These are phyloP conservation scores for Neofusicoccum ribis DNA, from an alignment of 2,329 filamentous ascomycete species.

Conservation along the genomic window DNA sequence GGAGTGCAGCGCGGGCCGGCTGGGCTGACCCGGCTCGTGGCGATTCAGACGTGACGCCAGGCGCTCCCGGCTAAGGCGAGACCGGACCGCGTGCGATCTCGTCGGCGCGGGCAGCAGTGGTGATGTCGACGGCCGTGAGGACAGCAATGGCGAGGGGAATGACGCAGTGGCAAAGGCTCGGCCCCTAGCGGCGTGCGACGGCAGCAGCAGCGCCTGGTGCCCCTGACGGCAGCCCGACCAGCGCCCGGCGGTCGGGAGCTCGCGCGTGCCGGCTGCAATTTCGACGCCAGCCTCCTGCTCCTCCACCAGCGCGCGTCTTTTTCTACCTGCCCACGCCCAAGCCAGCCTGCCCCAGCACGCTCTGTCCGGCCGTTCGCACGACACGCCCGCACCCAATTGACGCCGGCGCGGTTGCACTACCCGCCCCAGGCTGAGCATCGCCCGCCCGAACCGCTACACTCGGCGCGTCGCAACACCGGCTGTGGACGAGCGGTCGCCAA, in stretches of 20 bases:
- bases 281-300: background rate
- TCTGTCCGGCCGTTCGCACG: background rate
- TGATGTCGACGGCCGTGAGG: background rate
- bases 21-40: background rate
- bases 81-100: background rate
- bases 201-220: background rate
- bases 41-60: background rate
- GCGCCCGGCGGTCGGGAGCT: background rate
- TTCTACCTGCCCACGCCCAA: background rate
- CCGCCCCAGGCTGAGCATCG: too few relatives aligned
- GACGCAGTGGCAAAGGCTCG: constrained; percentile 12
- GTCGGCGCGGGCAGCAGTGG: background rate
- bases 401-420: background rate
- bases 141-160: background rate
- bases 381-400: background rate
- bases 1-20: background rate
- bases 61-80: background rate
- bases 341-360: background rate
- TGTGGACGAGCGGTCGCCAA: background rate
- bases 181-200: background rate
- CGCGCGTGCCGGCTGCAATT: constrained; percentile 9
- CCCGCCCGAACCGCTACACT: background rate
- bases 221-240: constrained; percentile 11
- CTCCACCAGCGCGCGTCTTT: background rate
- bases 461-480: background rate